Evolutionary conservation across 148 eudicot species (phyloP).

Genomic region (Rhododendron kiyosumense): DNA sequence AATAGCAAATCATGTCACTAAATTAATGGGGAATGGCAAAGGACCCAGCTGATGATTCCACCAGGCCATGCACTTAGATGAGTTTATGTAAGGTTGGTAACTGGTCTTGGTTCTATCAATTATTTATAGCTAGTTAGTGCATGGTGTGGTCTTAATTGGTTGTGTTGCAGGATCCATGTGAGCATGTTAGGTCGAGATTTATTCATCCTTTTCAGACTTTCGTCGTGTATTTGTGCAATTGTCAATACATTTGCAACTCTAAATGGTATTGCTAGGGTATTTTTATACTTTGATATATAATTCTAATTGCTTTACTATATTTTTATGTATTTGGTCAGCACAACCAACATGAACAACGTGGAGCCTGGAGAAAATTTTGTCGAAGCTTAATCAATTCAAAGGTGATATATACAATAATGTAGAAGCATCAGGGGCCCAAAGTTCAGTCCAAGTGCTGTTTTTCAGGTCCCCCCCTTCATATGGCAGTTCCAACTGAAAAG

Average conservation of each 20-base stretch:
- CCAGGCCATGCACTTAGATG: background rate
- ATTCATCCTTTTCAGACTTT: background rate
- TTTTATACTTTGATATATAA: background rate
- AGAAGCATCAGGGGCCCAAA: constrained; percentile 12
- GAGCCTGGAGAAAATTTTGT: background rate
- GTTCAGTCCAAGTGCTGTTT: background rate
- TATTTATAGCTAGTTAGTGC: background rate
- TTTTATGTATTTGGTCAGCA: background rate
- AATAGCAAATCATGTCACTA: constrained; percentile 22
- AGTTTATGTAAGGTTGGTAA: background rate
- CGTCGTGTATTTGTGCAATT: background rate
- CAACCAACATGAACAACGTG: background rate
- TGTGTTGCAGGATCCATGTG: background rate
- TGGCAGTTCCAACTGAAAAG: background rate
- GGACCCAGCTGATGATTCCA: constrained; percentile 32
- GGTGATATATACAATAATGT: background rate
- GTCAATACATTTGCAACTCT: background rate
- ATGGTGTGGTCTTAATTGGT: background rate
- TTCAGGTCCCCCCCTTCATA: background rate
- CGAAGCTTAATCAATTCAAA: background rate
- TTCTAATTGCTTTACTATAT: background rate
- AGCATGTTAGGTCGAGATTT: background rate
- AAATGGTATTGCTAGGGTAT: background rate
- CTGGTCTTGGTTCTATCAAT: background rate
- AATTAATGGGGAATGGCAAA: constrained; percentile 9